Evolutionary conservation across 345 rosid species (phyloP), one percentile per base, ranked within the genome.

Genomic region (Sonneratia alba): DNA sequence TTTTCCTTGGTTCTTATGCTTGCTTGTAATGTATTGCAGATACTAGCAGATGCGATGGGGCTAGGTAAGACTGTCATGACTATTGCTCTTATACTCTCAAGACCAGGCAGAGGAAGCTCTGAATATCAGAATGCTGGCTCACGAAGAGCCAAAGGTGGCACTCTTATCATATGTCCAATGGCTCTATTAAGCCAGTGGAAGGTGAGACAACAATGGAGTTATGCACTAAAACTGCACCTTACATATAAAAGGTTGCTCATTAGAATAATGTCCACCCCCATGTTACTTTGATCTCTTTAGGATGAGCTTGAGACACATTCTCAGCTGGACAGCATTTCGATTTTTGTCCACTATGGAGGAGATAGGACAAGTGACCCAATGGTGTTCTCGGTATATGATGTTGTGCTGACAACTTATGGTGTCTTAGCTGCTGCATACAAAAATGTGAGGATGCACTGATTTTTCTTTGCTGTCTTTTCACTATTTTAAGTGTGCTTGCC

Each of bases 61-160:
- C 95, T 87, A 53, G 95, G 91, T 49, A 89, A 87, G 79, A 89
- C 95, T 4, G 90, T 89, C 72, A 89, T 89, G 95, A 87, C 89
- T 42, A 86, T 89, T 77, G 88, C 91, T 70, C 72, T 89, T 56
- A 79, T 89, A 75, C 91, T 87, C 73, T 81, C 95, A 70, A 77
- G 88, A 73, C 84, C 82, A 21, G 82, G 86, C 65, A 75, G 72
- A 74, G 85, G 86, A 65, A 75, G 64, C 66, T 74, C 76, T 18
- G 12, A 49, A 16, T 8, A 67, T 49, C 57, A 69, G 81, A 76
- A 18, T 65, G 38, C 42, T 3, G 21, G 55, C 37, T 14, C 16
- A 67, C 47, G 68, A 40, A 87, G 78, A 77, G 82, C 73, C 36
- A 83, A 74, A 76, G 92, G 95, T 66, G 85, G 88, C 73, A 87